phyloP scores from a whole-genome alignment of 495 filamentous ascomycete genomes.

The Collariella sp. region DNA sequence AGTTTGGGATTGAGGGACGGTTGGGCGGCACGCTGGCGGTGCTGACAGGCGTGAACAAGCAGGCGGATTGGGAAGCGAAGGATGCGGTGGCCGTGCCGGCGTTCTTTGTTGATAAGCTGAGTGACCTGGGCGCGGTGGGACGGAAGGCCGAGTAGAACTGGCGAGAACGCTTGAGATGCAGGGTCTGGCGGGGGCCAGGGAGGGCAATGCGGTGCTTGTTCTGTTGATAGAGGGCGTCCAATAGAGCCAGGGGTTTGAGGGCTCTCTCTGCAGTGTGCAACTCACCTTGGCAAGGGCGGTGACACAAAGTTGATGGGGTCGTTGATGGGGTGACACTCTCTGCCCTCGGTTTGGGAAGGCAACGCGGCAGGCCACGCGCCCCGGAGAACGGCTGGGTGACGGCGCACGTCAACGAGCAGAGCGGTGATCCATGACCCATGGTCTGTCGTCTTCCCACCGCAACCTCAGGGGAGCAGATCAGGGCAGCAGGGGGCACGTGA shows the following conservation, averaged over 20 bases:
- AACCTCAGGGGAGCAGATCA: background rate
- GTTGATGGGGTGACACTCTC: no score
- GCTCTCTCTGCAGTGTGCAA: background rate
- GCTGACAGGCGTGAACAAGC: slow-evolving; percentile 78
- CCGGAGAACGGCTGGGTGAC: background rate
- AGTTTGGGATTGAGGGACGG: slow-evolving; percentile 84
- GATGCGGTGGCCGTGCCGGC: slow-evolving; percentile 55
- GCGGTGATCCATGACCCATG: background rate
- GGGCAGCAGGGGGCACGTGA: slow-evolving; percentile 1
- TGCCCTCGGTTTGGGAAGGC: background rate
- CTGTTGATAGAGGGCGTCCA: background rate
- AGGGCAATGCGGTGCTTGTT: background rate
- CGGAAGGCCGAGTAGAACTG: slow-evolving; percentile 1
- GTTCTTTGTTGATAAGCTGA: slow-evolving; percentile 73
- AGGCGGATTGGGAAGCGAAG: slow-evolving; percentile 65
- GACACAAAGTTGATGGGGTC: background rate
- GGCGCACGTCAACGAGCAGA: background rate
- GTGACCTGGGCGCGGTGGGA: slow-evolving; percentile 52
- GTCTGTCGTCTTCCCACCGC: background rate
- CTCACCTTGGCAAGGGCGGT: background rate
- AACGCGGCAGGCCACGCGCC: no score
- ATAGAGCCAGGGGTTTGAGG: slow-evolving; percentile 1
- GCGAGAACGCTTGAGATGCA: background rate
- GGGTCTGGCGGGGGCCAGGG: background rate
- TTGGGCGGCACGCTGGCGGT: slow-evolving; percentile 88